Evolutionary conservation across 257 asterid species (phyloP).

Genomic region (Catharanthus roseus): DNA sequence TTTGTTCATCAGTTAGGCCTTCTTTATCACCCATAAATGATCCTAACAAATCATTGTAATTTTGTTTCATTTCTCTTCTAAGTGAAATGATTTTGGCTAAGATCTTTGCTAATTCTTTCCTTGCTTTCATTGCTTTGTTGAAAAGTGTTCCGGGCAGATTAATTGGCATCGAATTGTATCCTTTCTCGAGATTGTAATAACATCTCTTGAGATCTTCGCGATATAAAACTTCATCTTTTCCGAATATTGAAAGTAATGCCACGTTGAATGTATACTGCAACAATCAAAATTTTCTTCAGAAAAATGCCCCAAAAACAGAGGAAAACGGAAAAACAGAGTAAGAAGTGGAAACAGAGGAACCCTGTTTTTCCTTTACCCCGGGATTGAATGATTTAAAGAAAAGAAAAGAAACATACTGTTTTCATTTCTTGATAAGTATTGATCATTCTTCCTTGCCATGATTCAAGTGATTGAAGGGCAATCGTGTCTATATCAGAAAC

Average conservation of each 20-base stretch:
- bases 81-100: slow-evolving; percentile 27
- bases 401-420: slow-evolving; percentile 30
- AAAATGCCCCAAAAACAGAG: no score
- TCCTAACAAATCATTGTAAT: slow-evolving; percentile 30
- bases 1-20: slow-evolving; percentile 36
- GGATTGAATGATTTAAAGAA: not conserved
- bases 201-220: slow-evolving; percentile 35
- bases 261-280: slow-evolving; percentile 42
- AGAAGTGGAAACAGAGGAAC: slow-evolving; percentile 11
- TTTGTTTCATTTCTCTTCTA: slow-evolving; percentile 24
- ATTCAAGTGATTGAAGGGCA: slow-evolving; percentile 20
- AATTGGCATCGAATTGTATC: slow-evolving; percentile 44
- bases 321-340: no score
- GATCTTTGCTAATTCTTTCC: slow-evolving; percentile 31
- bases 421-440: slow-evolving; percentile 41
- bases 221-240: slow-evolving; percentile 27
- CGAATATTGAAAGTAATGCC: slow-evolving; percentile 38
- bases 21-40: slow-evolving; percentile 35
- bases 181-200: slow-evolving; percentile 38
- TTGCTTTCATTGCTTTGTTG: slow-evolving; percentile 41
- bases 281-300: not conserved
- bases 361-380: slow-evolving; percentile 19
- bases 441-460: slow-evolving; percentile 28
- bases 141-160: slow-evolving; percentile 40
- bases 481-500: slow-evolving; percentile 21